Evolutionary conservation across 148 eudicot genomes (phyloP).

Genomic region (Pharnaceum exiguum): DNA sequence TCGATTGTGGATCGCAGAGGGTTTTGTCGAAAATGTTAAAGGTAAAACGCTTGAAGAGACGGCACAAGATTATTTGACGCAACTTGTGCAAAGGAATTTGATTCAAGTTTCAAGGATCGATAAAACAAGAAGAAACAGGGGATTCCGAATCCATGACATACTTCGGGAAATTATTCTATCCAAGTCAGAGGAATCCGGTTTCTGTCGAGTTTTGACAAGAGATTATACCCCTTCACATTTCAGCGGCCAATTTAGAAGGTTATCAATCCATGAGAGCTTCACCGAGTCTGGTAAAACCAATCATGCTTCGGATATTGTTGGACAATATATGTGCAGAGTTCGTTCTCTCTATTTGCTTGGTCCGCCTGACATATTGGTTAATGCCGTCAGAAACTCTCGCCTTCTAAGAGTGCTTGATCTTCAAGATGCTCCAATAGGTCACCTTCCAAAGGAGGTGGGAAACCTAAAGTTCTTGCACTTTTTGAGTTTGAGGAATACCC

Average conservation of each 20-base stretch:
- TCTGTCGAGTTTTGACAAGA: neutral
- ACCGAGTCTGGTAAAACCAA: neutral
- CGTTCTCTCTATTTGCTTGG: neutral
- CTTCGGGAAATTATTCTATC: constrained; percentile 15
- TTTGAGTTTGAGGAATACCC: constrained; percentile 19
- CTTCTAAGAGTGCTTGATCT: constrained; percentile 25
- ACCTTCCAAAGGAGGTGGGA: constrained; percentile 14
- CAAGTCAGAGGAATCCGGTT: constrained; percentile 3
- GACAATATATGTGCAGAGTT: neutral
- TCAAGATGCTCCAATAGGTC: constrained; percentile 1
- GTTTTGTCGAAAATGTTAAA: neutral
- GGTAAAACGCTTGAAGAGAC: constrained; percentile 3
- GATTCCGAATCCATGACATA: constrained; percentile 1
- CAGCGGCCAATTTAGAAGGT: neutral
- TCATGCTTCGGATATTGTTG: neutral
- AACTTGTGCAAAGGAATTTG: constrained; percentile 9
- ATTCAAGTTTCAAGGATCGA: constrained; percentile 9
- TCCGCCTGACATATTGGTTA: neutral
- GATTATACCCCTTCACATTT: neutral
- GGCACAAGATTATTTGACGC: constrained; percentile 6
- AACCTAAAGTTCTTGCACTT: constrained; percentile 10
- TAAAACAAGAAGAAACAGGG: constrained; percentile 3
- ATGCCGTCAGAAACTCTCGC: neutral
- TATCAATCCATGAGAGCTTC: neutral
- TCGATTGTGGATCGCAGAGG: constrained; percentile 19